Evolutionary conservation across 2,329 filamentous ascomycete genomes (phyloP), one percentile per base, ranked within the genome.

Genomic region (Fonsecaea nubica): DNA sequence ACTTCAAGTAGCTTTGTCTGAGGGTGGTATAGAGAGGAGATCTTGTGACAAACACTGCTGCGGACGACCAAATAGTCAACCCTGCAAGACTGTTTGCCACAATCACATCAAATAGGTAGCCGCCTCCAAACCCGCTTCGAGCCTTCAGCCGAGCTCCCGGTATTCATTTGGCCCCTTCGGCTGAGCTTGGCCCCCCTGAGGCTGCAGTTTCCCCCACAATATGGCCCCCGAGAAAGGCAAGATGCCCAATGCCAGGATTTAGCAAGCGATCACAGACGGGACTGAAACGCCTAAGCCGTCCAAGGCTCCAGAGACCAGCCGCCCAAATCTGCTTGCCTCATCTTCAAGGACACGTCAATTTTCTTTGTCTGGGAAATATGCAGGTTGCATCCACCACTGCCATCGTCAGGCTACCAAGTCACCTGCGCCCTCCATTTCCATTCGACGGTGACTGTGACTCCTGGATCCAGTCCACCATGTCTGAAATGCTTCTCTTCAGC

Each of bases 381-480:
- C 55, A 53, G 25, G 45, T 36, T 15, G 58, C 63, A 52, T 33
- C 48, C 57, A 50, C 45, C 36, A 57, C 38, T 58, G 53, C 56
- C 58, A 36, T 58, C 58, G 58, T 53, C 64, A 66, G 64, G 64
- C 64, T 61, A 33, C 62, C 53, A 40, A 55, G 54, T 66, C 64
- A 66, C 65, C 65, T 68, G 65, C 65, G 58, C 62, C 62, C 58
- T 59, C 62, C 65, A 45, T 58, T 60, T 65, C 61, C 32, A 53
- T 61, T 61, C 33, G 48, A 64, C 54, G 54, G 54, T 53, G 53
- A 42, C 18, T 58, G 35, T 61, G 58, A 61, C 45, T 61, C 42
- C 50, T 64, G 57, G 56, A 18, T 56, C 35, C 40, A 42, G 48
- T 32, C 25, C 10, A n/a, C 62, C 38, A 36, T 40, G 52, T 54